Evolutionary conservation across 768 basidiomycete species (phyloP).

Genomic region (Coprinopsis sp.): DNA sequence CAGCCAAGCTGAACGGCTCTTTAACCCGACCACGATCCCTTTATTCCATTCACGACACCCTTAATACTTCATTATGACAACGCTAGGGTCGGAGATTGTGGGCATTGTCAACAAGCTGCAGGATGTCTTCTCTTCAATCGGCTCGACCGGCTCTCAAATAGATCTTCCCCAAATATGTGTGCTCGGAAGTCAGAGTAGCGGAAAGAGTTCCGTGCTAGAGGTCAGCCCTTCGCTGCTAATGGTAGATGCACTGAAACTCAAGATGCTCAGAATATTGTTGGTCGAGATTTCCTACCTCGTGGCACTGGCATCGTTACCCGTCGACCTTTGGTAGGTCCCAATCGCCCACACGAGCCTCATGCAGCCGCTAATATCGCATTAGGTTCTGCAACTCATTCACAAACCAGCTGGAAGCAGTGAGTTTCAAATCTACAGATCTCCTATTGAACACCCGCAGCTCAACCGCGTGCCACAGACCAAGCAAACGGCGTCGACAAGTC

Average conservation of each 20-base stretch:
- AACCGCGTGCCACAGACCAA: constrained; percentile 31
- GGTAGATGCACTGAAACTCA: constrained; percentile 1
- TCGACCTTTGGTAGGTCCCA: constrained; percentile 74
- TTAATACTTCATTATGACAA: constrained; percentile 33
- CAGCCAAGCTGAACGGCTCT: constrained; percentile 2
- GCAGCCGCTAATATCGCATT: constrained; percentile 5
- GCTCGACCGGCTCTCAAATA: constrained; percentile 71
- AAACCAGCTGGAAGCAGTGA: constrained; percentile 47
- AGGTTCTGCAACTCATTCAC: constrained; percentile 95
- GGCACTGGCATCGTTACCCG: constrained; percentile 98
- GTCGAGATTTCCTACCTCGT: constrained; percentile 97
- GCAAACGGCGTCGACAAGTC: constrained; percentile 46
- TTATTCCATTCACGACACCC: constrained; percentile 13
- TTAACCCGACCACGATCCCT: constrained; percentile 13
- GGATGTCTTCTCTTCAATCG: constrained; percentile 84
- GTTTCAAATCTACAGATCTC: neutral
- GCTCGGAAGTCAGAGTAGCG: constrained; percentile 86
- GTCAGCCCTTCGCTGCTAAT: constrained; percentile 34
- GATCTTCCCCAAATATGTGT: constrained; percentile 92
- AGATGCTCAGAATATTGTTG: constrained; percentile 94
- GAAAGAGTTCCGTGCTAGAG: constrained; percentile 91
- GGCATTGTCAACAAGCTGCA: constrained; percentile 82
- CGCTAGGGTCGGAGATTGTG: constrained; percentile 80
- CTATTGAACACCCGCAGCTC: neutral
- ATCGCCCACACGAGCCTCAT: neutral